phyloP scores from a whole-genome alignment of 768 basidiomycete genomes.

The Nidularia pulvinata region DNA sequence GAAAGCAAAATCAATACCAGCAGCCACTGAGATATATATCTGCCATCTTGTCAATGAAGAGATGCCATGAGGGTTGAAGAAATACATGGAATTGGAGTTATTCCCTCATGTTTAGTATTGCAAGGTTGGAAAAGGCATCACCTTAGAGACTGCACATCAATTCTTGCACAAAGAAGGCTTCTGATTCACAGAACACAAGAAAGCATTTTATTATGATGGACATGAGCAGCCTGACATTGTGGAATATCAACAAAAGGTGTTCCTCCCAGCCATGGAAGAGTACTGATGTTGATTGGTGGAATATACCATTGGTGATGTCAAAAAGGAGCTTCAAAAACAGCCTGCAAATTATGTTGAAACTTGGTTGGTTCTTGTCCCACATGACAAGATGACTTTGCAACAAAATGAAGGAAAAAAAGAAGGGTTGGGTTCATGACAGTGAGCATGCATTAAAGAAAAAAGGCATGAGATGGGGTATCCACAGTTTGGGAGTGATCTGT shows the following conservation, averaged over 20 bases:
- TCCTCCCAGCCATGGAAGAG: constrained; percentile 9
- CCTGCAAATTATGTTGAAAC: too few species aligned
- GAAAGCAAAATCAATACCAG: constrained; percentile 17
- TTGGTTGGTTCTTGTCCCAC: too few species aligned
- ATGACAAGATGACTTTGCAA: too few species aligned
- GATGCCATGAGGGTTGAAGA: constrained; percentile 30
- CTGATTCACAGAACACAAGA: constrained; percentile 7
- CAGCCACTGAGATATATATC: constrained; percentile 22
- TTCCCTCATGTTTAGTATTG: constrained; percentile 22
- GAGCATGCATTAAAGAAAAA: too few species aligned
- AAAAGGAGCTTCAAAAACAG: too few species aligned
- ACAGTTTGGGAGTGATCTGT: too few species aligned
- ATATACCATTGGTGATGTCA: neutral
- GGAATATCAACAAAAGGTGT: constrained; percentile 3
- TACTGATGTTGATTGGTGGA: neutral
- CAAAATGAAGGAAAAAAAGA: too few species aligned
- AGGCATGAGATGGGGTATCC: too few species aligned
- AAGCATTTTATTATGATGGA: constrained; percentile 13
- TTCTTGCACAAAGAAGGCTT: constrained; percentile 18
- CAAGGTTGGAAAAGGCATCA: constrained; percentile 23
- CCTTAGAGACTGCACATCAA: constrained; percentile 24
- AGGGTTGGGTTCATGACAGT: too few species aligned
- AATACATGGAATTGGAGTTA: constrained; percentile 27
- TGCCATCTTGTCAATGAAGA: constrained; percentile 20
- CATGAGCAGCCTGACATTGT: constrained; percentile 13